Conservation (phyloP, 768 basidiomycete genomes). For the Hericium erinaceus region DNA sequence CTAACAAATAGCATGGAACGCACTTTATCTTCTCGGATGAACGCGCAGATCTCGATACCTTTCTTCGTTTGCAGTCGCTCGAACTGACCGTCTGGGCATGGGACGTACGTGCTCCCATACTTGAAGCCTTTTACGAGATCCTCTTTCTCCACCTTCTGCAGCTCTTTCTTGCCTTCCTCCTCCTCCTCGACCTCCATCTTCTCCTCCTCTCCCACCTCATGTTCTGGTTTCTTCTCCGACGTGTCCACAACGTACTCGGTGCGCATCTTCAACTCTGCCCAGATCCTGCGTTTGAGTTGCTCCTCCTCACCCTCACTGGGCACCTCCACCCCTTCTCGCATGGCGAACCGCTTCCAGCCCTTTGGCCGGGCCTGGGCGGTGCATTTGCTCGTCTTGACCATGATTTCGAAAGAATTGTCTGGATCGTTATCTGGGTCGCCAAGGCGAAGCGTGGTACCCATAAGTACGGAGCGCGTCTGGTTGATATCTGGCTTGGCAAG, state of each 20-base stretch:
- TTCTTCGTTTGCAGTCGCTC: conserved; percentile 61
- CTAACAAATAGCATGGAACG: conserved; percentile 8
- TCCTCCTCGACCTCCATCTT: conserved; percentile 29
- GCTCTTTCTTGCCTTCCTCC: conserved; percentile 24
- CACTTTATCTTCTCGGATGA: conserved; percentile 66
- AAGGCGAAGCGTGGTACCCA: conserved; percentile 60
- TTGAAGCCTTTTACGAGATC: conserved; percentile 76
- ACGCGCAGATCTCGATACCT: conserved; percentile 84
- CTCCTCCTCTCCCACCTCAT: conserved; percentile 23
- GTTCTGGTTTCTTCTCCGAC: conserved; percentile 7
- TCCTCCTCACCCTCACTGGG: conserved; percentile 23
- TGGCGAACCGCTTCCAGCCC: conserved; percentile 68
- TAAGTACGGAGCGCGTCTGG: conserved; percentile 54
- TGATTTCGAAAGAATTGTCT: conserved; percentile 68
- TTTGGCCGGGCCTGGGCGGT: conserved; percentile 64
- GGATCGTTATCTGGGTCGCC: conserved; percentile 62
- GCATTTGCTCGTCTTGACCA: conserved; percentile 71
- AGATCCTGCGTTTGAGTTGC: conserved; percentile 19
- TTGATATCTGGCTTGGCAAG: conserved; percentile 55
- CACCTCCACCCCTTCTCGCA: conserved; percentile 25
- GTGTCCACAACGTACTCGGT: conserved; percentile 51
- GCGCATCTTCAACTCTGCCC: conserved; percentile 31
- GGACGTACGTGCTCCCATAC: conserved; percentile 84
- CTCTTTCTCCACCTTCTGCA: conserved; percentile 64
- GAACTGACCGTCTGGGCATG: conserved; percentile 81